These are phyloP conservation scores for Chimonanthus salicifolius DNA, from an alignment of 164 flowering plant species.

Conservation along the genomic window DNA sequence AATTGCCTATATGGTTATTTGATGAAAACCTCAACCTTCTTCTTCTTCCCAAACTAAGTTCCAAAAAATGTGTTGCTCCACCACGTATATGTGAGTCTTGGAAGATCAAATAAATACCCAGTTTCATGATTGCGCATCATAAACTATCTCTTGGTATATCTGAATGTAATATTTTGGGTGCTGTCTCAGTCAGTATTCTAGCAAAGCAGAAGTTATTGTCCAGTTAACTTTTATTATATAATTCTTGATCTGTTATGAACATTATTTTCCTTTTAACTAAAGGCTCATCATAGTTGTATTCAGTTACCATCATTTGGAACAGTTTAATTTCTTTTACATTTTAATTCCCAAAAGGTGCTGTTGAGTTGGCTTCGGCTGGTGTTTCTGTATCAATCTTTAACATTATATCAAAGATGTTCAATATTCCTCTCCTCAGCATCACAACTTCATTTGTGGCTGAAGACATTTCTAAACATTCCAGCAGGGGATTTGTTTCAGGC, in stretches of 20 bases:
- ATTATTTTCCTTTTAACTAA: not conserved
- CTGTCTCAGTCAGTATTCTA: no score
- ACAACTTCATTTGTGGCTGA: conserved; percentile 98
- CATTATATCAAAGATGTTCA: conserved; percentile 82
- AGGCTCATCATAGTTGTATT: not conserved
- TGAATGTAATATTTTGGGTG: not conserved
- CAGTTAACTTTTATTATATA: not conserved
- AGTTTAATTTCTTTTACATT: not conserved
- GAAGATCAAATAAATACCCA: no score
- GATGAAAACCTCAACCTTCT: no score
- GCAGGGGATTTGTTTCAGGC: conserved; percentile 44
- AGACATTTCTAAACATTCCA: conserved; percentile 58
- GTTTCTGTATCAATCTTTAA: conserved; percentile 87
- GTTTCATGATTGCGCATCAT: no score
- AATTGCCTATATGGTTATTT: no score
- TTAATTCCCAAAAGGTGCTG: conserved; percentile 44
- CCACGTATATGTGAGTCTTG: no score
- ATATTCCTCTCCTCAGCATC: conserved; percentile 91
- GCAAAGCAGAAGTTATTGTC: no score
- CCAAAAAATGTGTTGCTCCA: no score
- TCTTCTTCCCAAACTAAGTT: no score
- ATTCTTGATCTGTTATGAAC: not conserved
- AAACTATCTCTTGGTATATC: no score
- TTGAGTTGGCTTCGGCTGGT: conserved; percentile 94
- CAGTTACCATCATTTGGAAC: not conserved